phyloP scores from a whole-genome alignment of 192 early-diverging fungal species.

The Polychytrium aggregatum region DNA sequence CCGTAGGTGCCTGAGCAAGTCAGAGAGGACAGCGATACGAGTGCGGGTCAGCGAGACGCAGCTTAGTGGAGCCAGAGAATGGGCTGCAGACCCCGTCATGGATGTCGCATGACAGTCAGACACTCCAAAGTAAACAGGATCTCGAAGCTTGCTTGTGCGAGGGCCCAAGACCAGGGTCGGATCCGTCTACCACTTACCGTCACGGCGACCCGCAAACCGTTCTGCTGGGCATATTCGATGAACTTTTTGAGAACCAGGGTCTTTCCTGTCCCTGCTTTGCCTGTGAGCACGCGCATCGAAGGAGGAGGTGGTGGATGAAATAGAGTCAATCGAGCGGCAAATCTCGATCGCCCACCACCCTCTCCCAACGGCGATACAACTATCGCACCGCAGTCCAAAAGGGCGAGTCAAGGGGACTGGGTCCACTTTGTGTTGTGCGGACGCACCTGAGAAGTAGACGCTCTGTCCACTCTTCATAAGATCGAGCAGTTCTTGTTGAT shows the following conservation, averaged over 20 bases:
- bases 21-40: neutral
- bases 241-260: slow-evolving; percentile 25
- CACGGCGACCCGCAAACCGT: slow-evolving; percentile 14
- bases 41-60: neutral
- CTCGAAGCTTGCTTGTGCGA: too few relatives aligned
- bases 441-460: slow-evolving; percentile 32
- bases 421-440: neutral
- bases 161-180: too few relatives aligned
- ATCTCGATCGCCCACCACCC: neutral
- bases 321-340: too few relatives aligned
- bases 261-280: slow-evolving; percentile 38
- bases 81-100: slow-evolving; percentile 1
- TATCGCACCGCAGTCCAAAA: too few relatives aligned
- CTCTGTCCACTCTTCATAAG: slow-evolving; percentile 13
- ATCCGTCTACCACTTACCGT: too few relatives aligned
- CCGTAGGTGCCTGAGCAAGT: slow-evolving; percentile 28
- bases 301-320: too few relatives aligned
- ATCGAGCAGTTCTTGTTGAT: slow-evolving; percentile 16
- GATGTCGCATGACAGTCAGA: too few relatives aligned
- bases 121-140: too few relatives aligned
- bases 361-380: neutral
- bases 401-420: too few relatives aligned
- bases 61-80: neutral
- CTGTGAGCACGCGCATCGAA: slow-evolving; percentile 6
- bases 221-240: slow-evolving; percentile 2